Evolutionary conservation across 805 yeast species (phyloP).

Genomic region (Metschnikowia aberdeeniae): DNA sequence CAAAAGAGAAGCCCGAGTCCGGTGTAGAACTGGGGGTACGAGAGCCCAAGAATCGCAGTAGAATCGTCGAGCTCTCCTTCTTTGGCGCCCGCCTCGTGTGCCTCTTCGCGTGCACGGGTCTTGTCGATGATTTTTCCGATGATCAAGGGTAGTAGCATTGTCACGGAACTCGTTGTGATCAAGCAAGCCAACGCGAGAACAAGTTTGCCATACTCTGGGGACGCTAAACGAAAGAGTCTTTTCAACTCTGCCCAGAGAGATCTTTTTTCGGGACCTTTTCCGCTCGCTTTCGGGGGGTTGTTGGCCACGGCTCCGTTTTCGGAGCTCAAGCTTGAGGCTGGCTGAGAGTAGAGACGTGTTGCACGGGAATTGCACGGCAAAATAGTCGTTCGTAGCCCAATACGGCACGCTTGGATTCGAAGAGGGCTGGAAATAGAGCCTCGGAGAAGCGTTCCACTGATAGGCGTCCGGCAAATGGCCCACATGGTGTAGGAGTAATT

Average conservation of each 20-base stretch:
- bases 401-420: neutral
- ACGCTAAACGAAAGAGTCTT: conserved; percentile 16
- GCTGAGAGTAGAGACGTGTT: neutral
- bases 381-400: conserved; percentile 2
- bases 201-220: conserved; percentile 17
- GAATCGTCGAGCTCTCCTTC: conserved; percentile 6
- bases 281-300: neutral
- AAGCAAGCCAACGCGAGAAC: conserved; percentile 59
- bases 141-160: conserved; percentile 76
- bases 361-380: neutral
- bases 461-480: neutral
- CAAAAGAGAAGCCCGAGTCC: conserved; percentile 60
- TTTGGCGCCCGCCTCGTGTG: conserved; percentile 15
- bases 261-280: neutral
- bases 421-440: neutral
- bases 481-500: neutral
- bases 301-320: neutral
- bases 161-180: conserved; percentile 67
- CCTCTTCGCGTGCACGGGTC: conserved; percentile 33
- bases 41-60: conserved; percentile 46
- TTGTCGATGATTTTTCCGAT: conserved; percentile 86
- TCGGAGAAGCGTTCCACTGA: neutral
- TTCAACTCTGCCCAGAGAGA: conserved; percentile 10
- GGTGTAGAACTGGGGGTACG: conserved; percentile 59
- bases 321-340: neutral